These are phyloP conservation scores for Raphanus hybrid DNA, from an alignment of 441 rosid genomes.

Conservation along the genomic window DNA sequence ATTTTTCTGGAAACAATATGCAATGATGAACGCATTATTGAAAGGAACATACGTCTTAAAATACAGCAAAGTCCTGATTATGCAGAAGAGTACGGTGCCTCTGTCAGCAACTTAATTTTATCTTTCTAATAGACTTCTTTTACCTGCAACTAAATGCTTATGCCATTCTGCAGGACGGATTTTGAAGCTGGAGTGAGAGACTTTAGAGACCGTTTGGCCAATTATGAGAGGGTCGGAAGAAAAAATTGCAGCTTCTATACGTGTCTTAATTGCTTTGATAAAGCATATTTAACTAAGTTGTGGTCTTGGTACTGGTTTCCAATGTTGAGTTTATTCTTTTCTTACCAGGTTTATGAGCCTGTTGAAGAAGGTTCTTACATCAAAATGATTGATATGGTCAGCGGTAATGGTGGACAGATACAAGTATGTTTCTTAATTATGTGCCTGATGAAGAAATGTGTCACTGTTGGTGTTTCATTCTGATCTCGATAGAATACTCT, in stretches of 20 bases:
- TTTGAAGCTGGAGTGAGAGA: conserved; percentile 89
- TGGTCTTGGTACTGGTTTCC: conserved; percentile 23
- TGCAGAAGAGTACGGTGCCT: conserved; percentile 17
- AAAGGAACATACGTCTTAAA: conserved; percentile 97
- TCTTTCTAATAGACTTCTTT: conserved; percentile 20
- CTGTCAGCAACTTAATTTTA: conserved; percentile 37
- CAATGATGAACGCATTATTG: conserved; percentile 92
- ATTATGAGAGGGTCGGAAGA: no score
- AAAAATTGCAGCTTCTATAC: not conserved
- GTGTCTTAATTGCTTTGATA: conserved; percentile 13
- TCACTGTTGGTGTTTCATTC: conserved; percentile 16
- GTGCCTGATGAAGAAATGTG: conserved; percentile 1
- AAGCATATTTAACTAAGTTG: not conserved
- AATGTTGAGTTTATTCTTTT: conserved; percentile 25
- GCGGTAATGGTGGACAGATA: conserved; percentile 97
- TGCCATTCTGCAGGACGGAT: conserved; percentile 76
- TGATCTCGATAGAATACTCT: no score
- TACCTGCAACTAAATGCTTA: conserved; percentile 38
- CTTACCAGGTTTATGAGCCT: conserved; percentile 90
- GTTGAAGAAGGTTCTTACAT: conserved; percentile 99
- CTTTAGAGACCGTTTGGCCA: conserved; percentile 78
- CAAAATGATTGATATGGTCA: conserved; percentile 99
- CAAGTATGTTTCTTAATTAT: conserved; percentile 56
- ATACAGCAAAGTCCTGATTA: conserved; percentile 75
- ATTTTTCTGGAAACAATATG: conserved; percentile 97